Evolutionary conservation across 2,329 filamentous ascomycete genomes (phyloP).

Genomic region (Didymella exigua): DNA sequence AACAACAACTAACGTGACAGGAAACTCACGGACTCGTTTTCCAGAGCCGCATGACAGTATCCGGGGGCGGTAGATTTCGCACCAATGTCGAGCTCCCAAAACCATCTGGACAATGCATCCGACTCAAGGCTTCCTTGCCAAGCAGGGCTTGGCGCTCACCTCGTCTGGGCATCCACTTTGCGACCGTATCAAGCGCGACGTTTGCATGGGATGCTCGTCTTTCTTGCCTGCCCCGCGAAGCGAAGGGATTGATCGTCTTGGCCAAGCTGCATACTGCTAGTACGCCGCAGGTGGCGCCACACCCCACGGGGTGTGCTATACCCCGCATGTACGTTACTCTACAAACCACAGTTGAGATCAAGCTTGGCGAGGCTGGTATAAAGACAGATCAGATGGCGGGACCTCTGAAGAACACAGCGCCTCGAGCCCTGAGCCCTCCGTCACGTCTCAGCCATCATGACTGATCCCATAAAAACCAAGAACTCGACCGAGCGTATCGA

Average conservation of each 20-base stretch:
- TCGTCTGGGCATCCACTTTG: neutral
- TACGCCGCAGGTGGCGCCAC: neutral
- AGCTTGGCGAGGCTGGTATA: constrained; percentile 16
- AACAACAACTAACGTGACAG: constrained; percentile 2
- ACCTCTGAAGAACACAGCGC: neutral
- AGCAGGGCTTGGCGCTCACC: neutral
- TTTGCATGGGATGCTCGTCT: neutral
- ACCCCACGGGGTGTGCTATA: constrained; percentile 13
- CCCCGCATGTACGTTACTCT: constrained; percentile 12
- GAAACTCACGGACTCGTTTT: constrained; percentile 16
- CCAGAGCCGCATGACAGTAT: constrained; percentile 15
- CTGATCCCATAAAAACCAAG: constrained; percentile 9
- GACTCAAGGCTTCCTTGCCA: neutral
- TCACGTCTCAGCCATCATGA: constrained; percentile 4
- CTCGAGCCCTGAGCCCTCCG: neutral
- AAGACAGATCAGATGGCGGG: neutral
- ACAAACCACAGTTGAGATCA: constrained; percentile 1
- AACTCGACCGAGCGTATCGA: constrained; percentile 21
- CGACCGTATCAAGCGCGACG: neutral
- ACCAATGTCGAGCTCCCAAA: constrained; percentile 8
- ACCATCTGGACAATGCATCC: neutral
- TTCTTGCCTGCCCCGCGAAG: constrained; percentile 1
- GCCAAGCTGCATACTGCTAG: constrained; percentile 12
- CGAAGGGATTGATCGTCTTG: constrained; percentile 12
- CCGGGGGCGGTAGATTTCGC: constrained; percentile 12